Base-by-base conservation (phyloP, 495 filamentous ascomycete genomes). In the Lentithecium fluviatile region DNA sequence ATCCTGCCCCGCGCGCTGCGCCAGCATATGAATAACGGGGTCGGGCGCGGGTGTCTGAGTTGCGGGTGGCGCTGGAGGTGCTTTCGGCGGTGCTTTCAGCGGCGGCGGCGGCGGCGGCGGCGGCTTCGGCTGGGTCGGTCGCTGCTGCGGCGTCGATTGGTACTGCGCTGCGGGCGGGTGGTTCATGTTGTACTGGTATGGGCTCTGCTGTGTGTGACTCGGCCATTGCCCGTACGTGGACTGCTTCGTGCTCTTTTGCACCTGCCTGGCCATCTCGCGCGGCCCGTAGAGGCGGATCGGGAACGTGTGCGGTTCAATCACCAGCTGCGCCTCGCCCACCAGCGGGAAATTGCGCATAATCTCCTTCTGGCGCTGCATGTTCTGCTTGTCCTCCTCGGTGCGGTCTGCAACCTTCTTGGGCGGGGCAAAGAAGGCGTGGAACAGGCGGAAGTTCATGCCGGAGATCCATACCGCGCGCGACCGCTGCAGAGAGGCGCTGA, bases 1-100 rank as follows among this genome's bases (percentile, higher is more conserved):
- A 70, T 99, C 89, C 17, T 87, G 85, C 0, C 89, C 88, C 15
- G 95, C 95, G 65, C 84, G 83, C 60, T 90, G 89, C 2, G 95
- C 95, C 42, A 99, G 76, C 71, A 91, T 90, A 54, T 95, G 88
- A 56, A 99, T 99, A 42, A 99, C 95, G 2, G 95, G 95, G 71
- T 99, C 95, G 2, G 88, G 83, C 19, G 67, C 55, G 10, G 66
- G 48, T n/a, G 63, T 46, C 11, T 56, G 49, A 19, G 47, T 32
- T 2, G 59, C 36, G 72, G 76, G 62, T 77, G 78, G 60, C 76
- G 78, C 46, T 25, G 29, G 34, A 13, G 77, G 40, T 21, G 32
- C 13, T 49, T 29, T 46, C 34, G n/a, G n/a, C n/a, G n/a, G n/a
- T n/a, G n/a, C n/a, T n/a, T n/a, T n/a, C n/a, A n/a, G n/a, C n/a